A percentile compares a stretch with the other conserved stretches of the same genome.
Evolutionary conservation across 495 filamentous ascomycete genomes (phyloP).

Genomic region (Penicillium goetzii): DNA sequence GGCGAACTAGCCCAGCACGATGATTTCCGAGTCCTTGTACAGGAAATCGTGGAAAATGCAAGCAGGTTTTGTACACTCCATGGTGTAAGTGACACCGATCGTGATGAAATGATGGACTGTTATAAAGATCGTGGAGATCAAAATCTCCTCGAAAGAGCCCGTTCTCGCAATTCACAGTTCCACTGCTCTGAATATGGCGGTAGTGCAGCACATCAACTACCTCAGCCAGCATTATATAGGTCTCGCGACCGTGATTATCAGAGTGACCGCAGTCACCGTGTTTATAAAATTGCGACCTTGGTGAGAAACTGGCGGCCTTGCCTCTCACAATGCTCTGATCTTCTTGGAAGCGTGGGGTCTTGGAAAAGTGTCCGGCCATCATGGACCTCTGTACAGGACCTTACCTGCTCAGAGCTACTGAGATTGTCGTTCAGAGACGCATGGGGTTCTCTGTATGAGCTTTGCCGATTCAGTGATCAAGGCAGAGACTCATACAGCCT

Average conservation of each 20-base stretch:
- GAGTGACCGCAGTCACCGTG: slow-evolving; percentile 21
- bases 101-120: slow-evolving; percentile 5
- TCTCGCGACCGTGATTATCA: slow-evolving; percentile 10
- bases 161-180: slow-evolving; percentile 48
- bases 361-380: slow-evolving; percentile 14
- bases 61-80: slow-evolving; percentile 17
- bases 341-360: slow-evolving; percentile 6
- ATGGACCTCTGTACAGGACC: neutral
- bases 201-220: slow-evolving; percentile 40
- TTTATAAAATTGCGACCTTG: slow-evolving; percentile 21
- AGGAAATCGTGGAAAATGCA: slow-evolving; percentile 44
- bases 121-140: slow-evolving; percentile 22
- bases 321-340: neutral
- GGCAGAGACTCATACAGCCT: slow-evolving; percentile 17
- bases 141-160: slow-evolving; percentile 44
- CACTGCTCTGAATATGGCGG: slow-evolving; percentile 54
- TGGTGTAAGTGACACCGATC: neutral
- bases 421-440: slow-evolving; percentile 13
- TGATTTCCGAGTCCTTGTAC: slow-evolving; percentile 44
- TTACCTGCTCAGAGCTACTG: slow-evolving; percentile 12
- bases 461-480: slow-evolving; percentile 13
- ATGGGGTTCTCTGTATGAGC: slow-evolving; percentile 25
- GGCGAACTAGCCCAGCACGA: slow-evolving; percentile 54
- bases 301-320: slow-evolving; percentile 20
- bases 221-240: slow-evolving; percentile 25